Evolutionary conservation across 371 early-diverging fungal species (phyloP), one percentile per base, ranked within the genome.

Genomic region (Mucor indicus): DNA sequence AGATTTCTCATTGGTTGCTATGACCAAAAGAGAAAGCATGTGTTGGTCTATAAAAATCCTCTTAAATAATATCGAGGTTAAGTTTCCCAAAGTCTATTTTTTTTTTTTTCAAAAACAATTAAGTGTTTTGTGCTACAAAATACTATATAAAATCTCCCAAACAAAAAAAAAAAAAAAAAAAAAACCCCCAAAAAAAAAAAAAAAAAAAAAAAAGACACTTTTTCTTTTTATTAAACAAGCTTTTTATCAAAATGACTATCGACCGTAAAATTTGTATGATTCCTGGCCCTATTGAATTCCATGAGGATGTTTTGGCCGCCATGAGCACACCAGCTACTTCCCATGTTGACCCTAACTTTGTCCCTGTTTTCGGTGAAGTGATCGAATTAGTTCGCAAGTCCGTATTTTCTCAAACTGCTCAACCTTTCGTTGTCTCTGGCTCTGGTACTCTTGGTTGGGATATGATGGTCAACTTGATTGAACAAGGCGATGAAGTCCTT

Each of bases 401-500:
- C 12, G 80, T 94, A 38, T 72, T 82, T 38, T 89, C 92, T 16
- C 79, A 84, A 47, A 72, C 70, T 13, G 94, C 84, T 8, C 96
- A 97, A 66, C 96, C 98, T 13, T 92, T 96, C 68, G 78, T 97
- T 60, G 74, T 94, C 33, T 82, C 95, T 27, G 98, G 96, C 37
- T 93, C 93, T 5, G 94, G 96, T 23, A 92, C 89, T 15, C 75
- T 95, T 33, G 93, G 93, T 19, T 96, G 98, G 96, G 96, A 96
- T 69, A 86, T 89, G 79, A 85, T 88, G 44, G 83, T 87, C 39
- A 97, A 97, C 77, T 75, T 96, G 48, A 53, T 95, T 16, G 92
- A 95, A 67, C 83, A 84, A 23, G 89, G 87, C 35, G 95, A 97
- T 53, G 70, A 84, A 36, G 96, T 84, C 17, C 79, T 97, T 38